Conservation (phyloP, 805 yeast species). For the Scheffersomyces stipitis region DNA sequence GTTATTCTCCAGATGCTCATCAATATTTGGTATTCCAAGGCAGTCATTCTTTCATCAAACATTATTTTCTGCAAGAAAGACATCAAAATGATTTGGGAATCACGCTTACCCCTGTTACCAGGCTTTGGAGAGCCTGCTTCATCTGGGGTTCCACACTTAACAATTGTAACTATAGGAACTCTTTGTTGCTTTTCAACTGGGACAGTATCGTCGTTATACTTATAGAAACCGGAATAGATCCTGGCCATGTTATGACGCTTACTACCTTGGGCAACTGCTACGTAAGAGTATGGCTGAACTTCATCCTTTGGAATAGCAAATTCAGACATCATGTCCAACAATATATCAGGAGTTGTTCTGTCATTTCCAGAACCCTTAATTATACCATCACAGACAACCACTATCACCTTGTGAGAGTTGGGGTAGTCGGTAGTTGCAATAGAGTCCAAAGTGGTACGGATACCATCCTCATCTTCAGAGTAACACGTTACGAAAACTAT, state of each 20-base stretch:
- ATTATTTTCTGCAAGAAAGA: constrained; percentile 83
- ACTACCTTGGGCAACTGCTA: constrained; percentile 91
- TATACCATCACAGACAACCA: constrained; percentile 89
- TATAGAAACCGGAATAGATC: constrained; percentile 91
- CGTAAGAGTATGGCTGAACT: constrained; percentile 81
- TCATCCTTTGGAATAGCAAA: constrained; percentile 68
- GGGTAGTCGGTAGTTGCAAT: constrained; percentile 95
- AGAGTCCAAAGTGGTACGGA: constrained; percentile 88
- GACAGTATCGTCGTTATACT: constrained; percentile 73
- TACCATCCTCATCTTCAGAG: constrained; percentile 85
- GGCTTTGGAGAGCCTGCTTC: constrained; percentile 69
- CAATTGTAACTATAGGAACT: constrained; percentile 75
- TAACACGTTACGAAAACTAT: constrained; percentile 76
- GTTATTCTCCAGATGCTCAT: constrained; percentile 77
- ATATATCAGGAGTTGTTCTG: constrained; percentile 84
- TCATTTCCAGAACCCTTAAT: constrained; percentile 95
- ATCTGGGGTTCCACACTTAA: constrained; percentile 84
- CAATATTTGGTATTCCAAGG: constrained; percentile 77
- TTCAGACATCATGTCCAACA: constrained; percentile 77
- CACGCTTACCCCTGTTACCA: constrained; percentile 96
- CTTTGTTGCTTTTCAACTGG: constrained; percentile 81
- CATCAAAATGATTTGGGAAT: constrained; percentile 89
- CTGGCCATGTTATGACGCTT: constrained; percentile 98
- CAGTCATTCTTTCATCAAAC: constrained; percentile 93
- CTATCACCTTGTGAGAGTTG: constrained; percentile 84